Evolutionary conservation across 164 flowering plant genomes (phyloP), one percentile per base, ranked within the genome.

Genomic region (Houttuynia cordata): DNA sequence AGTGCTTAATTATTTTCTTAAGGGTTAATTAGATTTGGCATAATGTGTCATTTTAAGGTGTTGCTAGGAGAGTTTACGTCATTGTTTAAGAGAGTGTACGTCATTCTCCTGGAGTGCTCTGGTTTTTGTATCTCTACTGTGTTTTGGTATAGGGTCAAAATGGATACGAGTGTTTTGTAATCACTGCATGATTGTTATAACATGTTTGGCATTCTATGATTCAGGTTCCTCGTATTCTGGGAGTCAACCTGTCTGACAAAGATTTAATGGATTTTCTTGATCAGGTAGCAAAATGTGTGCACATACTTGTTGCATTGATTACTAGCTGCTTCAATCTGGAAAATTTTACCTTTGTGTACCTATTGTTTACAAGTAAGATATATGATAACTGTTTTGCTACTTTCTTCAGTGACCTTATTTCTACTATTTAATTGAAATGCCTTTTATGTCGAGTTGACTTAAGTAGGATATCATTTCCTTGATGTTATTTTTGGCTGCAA

Each of bases 141-240:
- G 2, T 30, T 30, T 30, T 30, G 37, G 37, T 30, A 30, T 30
- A 14, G 8, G 40, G 10, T 22, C 47, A 58, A 58, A 49, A 37
- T 24, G 53, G 53, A 42, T 59, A 45, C 24, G 23, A 22, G 21
- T 24, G 24, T 25, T 45, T 8, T 59, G n/a, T n/a, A n/a, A 42
- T 30, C 58, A 21, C 17, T 24, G 8, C 25, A 24, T 55, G 17
- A 10, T 57, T 53, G 8, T 23, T 19, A 23, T 18, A 2, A 20
- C 56, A 18, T 53, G 56, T 57, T n/a, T 57, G 8, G 34, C 10
- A 37, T 57, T 37, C 20, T 34, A 25, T 57, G 20, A 25, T 57
- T 57, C 34, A 92, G 97, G 99, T 94, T 24, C 99, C 99, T 14
- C 85, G 97, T 74, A 83, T 94, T 59, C 67, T 94, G 71, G 99